These are phyloP conservation scores for Buddleja alternifolia DNA, from an alignment of 257 asterid genomes.

Conservation along the genomic window DNA sequence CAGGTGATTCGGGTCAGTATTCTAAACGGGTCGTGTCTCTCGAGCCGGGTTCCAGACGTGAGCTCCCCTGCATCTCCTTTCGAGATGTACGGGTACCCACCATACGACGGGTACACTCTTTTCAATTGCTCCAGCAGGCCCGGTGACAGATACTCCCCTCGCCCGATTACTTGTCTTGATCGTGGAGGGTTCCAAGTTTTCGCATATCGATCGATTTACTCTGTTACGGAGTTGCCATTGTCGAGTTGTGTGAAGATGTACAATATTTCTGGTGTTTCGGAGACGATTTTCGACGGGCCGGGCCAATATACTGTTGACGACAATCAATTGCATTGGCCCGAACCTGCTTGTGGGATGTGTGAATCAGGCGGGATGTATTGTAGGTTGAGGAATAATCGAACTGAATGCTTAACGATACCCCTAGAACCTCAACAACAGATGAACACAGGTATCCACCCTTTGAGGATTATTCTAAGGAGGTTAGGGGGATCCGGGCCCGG, in stretches of 20 bases:
- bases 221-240: slow-evolving; percentile 33
- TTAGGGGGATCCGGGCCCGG: no score
- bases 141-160: background rate
- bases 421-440: slow-evolving; percentile 23
- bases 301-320: slow-evolving; percentile 15
- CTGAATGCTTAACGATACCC: slow-evolving; percentile 51
- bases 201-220: slow-evolving; percentile 36
- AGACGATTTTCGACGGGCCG: slow-evolving; percentile 30
- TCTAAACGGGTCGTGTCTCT: slow-evolving; percentile 47
- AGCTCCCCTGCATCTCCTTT: slow-evolving; percentile 46
- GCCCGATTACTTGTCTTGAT: slow-evolving; percentile 47
- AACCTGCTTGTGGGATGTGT: slow-evolving; percentile 57
- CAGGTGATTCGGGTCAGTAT: slow-evolving; percentile 43
- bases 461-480: background rate
- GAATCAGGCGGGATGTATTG: slow-evolving; percentile 54
- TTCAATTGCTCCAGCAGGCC: slow-evolving; percentile 57
- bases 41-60: slow-evolving; percentile 38
- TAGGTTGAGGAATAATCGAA: slow-evolving; percentile 45
- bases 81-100: background rate
- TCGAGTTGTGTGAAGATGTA: slow-evolving; percentile 65
- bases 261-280: slow-evolving; percentile 47
- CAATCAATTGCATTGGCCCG: slow-evolving; percentile 47
- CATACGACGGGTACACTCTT: slow-evolving; percentile 41
- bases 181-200: slow-evolving; percentile 38
- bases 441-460: slow-evolving; percentile 35